Evolutionary conservation across 305 asterid species (phyloP), one percentile per base, ranked within the genome.

Genomic region (Solanum hybrid): DNA sequence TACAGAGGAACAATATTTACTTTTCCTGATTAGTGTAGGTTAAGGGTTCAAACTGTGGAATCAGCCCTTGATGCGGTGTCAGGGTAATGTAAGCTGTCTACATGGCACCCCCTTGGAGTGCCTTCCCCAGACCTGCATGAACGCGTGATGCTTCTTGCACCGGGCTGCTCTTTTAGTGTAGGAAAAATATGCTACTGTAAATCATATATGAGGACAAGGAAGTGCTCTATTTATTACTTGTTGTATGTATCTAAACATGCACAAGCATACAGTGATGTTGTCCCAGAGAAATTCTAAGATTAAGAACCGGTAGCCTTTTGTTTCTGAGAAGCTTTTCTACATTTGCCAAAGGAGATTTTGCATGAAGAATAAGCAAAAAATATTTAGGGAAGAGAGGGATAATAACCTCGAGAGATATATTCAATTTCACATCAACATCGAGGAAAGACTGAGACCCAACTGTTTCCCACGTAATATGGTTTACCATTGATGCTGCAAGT

Each of bases 401-500:
- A 88, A 90, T 90, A 81, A 96, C 99, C 98, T 95, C 97, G 61
- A 96, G 99, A 90, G 92, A 37, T 86, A 96, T 88, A 92, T 93
- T 91, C 73, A 95, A 91, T 83, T 93, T 92, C 93, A 96, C 97
- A 86, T 96, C 97, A 86, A 95, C 94, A 89, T 93, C 93, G 93
- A 96, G 92, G 92, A 90, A 92, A 84, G 93, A 89, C 88, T 94
- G 95, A 73, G 94, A 91, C 46, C 88, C 95, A 80, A 91, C 67
- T 81, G 95, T 92, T 90, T 91, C 95, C 99, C 98, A 96, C 36
- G 94, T 96, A 90, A 96, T 94, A 88, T 42, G 92, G 93, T 96
- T 96, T 90, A 94, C 93, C 98, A 96, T 95, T 31, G 92, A 94
- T 89, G 99, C 97, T 96, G 96, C 95, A 95, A 90, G 90, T 87